Conservation (phyloP, 768 basidiomycete genomes). For the Boletus rubropictus region DNA sequence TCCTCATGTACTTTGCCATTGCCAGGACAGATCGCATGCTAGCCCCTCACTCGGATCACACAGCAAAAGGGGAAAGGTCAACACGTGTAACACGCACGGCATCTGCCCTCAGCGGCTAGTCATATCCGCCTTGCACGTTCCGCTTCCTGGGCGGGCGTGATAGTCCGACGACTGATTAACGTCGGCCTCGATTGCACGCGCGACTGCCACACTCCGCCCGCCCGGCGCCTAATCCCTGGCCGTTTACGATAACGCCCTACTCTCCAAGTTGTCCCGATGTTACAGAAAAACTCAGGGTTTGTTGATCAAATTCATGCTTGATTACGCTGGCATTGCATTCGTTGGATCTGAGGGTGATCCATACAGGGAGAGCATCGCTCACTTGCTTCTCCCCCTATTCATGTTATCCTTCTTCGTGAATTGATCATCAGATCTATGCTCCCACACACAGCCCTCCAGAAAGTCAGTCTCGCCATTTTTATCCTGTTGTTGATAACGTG, state of each 20-base stretch:
- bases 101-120: slow-evolving; percentile 3
- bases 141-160: too few relatives aligned
- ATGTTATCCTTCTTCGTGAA: background rate
- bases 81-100: slow-evolving; percentile 22
- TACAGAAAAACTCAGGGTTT: too few relatives aligned
- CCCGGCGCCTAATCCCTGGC: background rate
- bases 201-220: background rate
- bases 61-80: slow-evolving; percentile 14
- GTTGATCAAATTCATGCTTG: too few relatives aligned
- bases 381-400: background rate
- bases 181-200: slow-evolving; percentile 2
- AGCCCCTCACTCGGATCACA: slow-evolving; percentile 15
- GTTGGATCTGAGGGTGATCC: background rate
- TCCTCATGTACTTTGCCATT: slow-evolving; percentile 11
- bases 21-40: slow-evolving; percentile 16
- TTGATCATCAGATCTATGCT: background rate
- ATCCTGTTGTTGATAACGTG: background rate
- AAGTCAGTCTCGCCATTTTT: background rate
- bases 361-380: background rate
- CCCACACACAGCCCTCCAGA: background rate
- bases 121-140: too few relatives aligned
- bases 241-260: background rate
- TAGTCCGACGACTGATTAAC: too few relatives aligned
- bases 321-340: background rate
- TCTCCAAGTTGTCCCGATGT: too few relatives aligned